Conservation (phyloP, 345 rosid species). For the Acer negundo region DNA sequence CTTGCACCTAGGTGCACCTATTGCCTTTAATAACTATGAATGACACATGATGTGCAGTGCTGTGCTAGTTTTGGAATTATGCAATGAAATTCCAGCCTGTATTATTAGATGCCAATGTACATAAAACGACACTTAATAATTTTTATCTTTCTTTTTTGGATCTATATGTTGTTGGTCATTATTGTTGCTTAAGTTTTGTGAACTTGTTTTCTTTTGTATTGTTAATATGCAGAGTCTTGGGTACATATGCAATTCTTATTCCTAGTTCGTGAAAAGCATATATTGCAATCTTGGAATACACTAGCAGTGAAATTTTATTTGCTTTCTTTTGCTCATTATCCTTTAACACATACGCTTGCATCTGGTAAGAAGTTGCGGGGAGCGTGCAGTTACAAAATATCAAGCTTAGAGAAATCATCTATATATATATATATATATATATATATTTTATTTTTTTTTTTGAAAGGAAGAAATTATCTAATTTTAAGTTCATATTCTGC, state of each 20-base stretch:
- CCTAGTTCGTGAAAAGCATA: neutral
- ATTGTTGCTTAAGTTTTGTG: neutral
- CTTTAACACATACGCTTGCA: neutral
- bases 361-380: neutral
- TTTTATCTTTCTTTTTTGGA: neutral
- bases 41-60: neutral
- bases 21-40: neutral
- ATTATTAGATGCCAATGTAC: neutral
- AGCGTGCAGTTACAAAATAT: neutral
- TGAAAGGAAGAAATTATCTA: too few species aligned
- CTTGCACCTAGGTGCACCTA: too few species aligned
- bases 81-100: neutral
- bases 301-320: neutral
- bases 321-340: neutral
- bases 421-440: too few species aligned
- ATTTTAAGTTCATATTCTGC: neutral
- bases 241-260: neutral
- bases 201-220: neutral
- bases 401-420: neutral
- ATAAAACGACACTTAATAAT: neutral
- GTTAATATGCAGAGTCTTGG: neutral
- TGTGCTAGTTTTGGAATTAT: neutral
- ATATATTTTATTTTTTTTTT: too few species aligned
- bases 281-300: neutral
- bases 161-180: neutral